These are phyloP conservation scores for Cladobotryum protrusum DNA, from an alignment of 2,329 filamentous ascomycete species.

Conservation along the genomic window DNA sequence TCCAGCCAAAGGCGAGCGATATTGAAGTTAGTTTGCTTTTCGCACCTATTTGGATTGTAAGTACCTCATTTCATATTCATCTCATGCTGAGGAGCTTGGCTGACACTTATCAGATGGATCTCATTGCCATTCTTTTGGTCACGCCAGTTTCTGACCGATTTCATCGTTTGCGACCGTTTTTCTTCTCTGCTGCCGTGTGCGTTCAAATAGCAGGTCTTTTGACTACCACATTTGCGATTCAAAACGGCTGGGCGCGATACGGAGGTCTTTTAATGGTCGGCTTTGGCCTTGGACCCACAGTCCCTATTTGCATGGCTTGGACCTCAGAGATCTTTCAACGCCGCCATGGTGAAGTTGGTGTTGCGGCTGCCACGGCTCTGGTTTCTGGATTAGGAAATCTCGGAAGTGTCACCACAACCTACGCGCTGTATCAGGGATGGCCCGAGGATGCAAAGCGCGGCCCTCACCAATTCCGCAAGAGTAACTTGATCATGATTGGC, in stretches of 20 bases:
- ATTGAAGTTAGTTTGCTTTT: slow-evolving; percentile 76
- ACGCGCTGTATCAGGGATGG: slow-evolving; percentile 86
- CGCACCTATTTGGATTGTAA: slow-evolving; percentile 85
- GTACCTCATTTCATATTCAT: slow-evolving; percentile 24
- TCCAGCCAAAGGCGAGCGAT: slow-evolving; percentile 65
- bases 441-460: slow-evolving; percentile 64
- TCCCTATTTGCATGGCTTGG: slow-evolving; percentile 93
- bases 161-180: slow-evolving; percentile 69
- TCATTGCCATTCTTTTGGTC: slow-evolving; percentile 77
- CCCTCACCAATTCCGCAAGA: slow-evolving; percentile 67
- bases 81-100: not conserved
- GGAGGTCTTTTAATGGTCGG: slow-evolving; percentile 85
- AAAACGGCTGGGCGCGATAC: slow-evolving; percentile 75
- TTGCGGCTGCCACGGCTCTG: slow-evolving; percentile 77
- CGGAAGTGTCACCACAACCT: slow-evolving; percentile 80
- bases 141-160: slow-evolving; percentile 85
- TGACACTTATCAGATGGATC: slow-evolving; percentile 59
- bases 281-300: slow-evolving; percentile 83
- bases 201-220: slow-evolving; percentile 80
- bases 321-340: slow-evolving; percentile 84
- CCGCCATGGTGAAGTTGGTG: slow-evolving; percentile 83
- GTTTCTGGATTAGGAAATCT: slow-evolving; percentile 84
- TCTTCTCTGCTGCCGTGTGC: slow-evolving; percentile 70
- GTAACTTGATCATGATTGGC: slow-evolving; percentile 82
- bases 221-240: slow-evolving; percentile 65